phyloP scores from a whole-genome alignment of 2,329 filamentous ascomycete genomes.

The Cryphonectria parasitica region DNA sequence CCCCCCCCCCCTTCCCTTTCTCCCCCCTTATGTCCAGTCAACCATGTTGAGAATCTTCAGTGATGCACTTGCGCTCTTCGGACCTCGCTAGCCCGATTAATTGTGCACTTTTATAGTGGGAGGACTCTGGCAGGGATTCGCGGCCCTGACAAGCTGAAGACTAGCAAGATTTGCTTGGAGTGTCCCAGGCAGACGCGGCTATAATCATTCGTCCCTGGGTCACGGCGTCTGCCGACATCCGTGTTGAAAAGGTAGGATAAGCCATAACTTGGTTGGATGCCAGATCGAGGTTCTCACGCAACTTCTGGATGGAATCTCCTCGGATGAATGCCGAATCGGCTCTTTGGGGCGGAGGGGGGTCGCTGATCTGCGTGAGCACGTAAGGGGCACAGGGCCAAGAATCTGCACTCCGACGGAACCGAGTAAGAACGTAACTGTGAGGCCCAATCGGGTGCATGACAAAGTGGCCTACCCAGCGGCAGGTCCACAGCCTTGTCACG shows the following conservation, averaged over 20 bases:
- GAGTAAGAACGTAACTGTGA: background rate
- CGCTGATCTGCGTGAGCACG: background rate
- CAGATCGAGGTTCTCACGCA: background rate
- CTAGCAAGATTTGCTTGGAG: background rate
- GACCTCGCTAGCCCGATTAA: background rate
- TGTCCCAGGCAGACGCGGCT: constrained; percentile 2
- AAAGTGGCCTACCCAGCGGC: background rate
- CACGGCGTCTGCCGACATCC: background rate
- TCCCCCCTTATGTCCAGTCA: background rate
- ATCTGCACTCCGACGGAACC: background rate
- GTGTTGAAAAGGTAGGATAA: background rate
- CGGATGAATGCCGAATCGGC: background rate
- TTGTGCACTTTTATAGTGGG: background rate
- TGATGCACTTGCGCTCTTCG: background rate
- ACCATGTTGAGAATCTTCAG: background rate
- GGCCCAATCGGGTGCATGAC: background rate
- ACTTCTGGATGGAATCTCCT: background rate
- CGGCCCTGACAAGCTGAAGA: background rate
- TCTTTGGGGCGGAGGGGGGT: too few species aligned
- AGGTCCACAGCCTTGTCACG: background rate
- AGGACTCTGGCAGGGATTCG: background rate
- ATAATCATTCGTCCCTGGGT: background rate
- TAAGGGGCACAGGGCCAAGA: background rate
- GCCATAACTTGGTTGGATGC: background rate
- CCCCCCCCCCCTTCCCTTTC: background rate